A percentile compares a stretch with the other conserved stretches of the same genome.
phyloP scores from a whole-genome alignment of 805 yeast genomes.

The Ogataea polymorpha region DNA sequence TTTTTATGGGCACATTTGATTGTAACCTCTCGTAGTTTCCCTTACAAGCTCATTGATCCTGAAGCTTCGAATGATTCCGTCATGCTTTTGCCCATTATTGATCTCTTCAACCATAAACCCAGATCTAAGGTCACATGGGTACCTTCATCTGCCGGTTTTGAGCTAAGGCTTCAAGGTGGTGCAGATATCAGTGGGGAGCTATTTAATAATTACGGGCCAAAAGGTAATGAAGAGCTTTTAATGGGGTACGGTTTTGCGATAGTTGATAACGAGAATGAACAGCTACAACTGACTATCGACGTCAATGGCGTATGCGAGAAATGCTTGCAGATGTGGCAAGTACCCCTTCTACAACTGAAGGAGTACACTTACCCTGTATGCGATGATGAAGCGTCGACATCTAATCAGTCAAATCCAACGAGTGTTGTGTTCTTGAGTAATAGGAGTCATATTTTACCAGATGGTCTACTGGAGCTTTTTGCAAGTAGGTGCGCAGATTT shows the following conservation, averaged over 20 bases:
- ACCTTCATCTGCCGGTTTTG: constrained; percentile 19
- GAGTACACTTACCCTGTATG: constrained; percentile 29
- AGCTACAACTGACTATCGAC: constrained; percentile 57
- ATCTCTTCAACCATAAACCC: constrained; percentile 72
- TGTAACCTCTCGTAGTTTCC: constrained; percentile 78
- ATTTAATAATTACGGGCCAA: constrained; percentile 82
- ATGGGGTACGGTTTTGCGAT: constrained; percentile 79
- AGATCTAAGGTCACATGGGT: constrained; percentile 64
- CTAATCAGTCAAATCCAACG: neutral
- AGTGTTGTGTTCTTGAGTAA: constrained; percentile 28
- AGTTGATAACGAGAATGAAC: constrained; percentile 54
- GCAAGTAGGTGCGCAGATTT: constrained; percentile 47
- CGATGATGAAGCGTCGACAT: neutral
- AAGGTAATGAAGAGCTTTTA: constrained; percentile 79
- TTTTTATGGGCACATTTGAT: constrained; percentile 76
- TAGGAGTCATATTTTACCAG: constrained; percentile 36
- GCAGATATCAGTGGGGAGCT: constrained; percentile 38
- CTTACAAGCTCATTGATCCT: constrained; percentile 50
- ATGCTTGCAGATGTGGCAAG: constrained; percentile 17
- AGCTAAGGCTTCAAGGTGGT: constrained; percentile 10
- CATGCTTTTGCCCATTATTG: constrained; percentile 76
- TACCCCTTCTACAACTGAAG: constrained; percentile 25
- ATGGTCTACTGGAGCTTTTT: constrained; percentile 48
- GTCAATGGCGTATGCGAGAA: constrained; percentile 31
- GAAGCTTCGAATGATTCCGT: constrained; percentile 21